These are phyloP conservation scores for Paramecium primaurelia DNA, from an alignment of 73 alveolate species.

Conservation along the genomic window DNA sequence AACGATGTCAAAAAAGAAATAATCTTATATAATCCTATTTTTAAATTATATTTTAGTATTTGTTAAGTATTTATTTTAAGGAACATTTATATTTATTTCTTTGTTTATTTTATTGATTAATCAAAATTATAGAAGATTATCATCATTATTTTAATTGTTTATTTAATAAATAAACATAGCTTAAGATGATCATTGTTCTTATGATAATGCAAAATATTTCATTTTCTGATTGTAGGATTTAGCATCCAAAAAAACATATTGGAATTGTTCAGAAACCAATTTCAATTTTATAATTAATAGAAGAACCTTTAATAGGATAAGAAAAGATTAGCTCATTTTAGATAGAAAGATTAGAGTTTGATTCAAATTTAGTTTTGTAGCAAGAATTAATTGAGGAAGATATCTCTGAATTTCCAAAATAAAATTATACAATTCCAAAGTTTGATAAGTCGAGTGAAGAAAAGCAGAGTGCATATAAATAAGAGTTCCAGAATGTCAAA, in stretches of 20 bases:
- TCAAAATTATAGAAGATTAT: background rate
- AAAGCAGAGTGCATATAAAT: background rate
- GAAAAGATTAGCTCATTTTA: background rate
- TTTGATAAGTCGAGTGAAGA: background rate
- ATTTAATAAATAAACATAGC: background rate
- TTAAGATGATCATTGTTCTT: background rate
- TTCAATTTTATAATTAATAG: background rate
- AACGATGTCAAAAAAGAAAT: too few relatives aligned
- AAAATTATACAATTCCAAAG: background rate
- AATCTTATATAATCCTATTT: too few relatives aligned
- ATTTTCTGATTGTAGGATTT: background rate
- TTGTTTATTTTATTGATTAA: background rate
- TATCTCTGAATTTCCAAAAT: conserved; percentile 11
- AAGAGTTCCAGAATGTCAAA: conserved; percentile 6
- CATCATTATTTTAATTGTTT: background rate
- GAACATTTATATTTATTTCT: background rate
- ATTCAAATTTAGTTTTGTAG: background rate
- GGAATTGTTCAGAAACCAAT: background rate
- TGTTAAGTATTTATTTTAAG: background rate
- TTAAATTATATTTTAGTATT: background rate
- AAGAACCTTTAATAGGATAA: background rate
- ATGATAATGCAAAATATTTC: background rate
- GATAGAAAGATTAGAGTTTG: conserved; percentile 5
- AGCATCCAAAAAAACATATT: background rate
- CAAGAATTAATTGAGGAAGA: conserved; percentile 14